Percentiles rank a stretch among this genome's conserved stretches.
Evolutionary conservation across 2,329 filamentous ascomycete genomes (phyloP).

Genomic region (Arthroderma sp.): DNA sequence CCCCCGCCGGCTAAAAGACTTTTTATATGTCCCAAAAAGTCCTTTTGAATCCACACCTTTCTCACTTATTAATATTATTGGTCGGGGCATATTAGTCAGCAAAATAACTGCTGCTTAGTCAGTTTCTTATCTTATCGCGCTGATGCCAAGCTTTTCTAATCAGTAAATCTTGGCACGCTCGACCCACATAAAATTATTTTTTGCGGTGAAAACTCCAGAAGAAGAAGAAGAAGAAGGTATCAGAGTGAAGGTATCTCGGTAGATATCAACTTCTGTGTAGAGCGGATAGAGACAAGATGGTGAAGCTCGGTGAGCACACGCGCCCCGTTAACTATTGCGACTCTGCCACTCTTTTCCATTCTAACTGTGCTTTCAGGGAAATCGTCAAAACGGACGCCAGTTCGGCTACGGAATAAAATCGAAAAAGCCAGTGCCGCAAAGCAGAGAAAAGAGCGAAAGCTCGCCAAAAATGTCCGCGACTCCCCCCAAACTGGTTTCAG

Average conservation of each 20-base stretch:
- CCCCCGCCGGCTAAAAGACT: not conserved
- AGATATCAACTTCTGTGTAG: not conserved
- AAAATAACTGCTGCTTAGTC: not conserved
- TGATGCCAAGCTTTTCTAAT: not conserved
- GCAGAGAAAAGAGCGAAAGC: conserved; percentile 78
- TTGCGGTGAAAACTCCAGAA: not conserved
- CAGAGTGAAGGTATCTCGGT: not conserved
- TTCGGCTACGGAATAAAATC: conserved; percentile 89
- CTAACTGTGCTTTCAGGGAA: conserved; percentile 50
- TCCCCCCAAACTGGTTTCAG: not conserved
- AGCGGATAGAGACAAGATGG: conserved; percentile 25
- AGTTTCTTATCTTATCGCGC: not conserved
- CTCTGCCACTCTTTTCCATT: not conserved
- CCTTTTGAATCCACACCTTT: no score
- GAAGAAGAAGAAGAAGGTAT: not conserved
- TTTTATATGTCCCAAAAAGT: conserved; percentile 1
- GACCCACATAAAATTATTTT: conserved; percentile 5
- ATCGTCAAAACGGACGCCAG: conserved; percentile 81
- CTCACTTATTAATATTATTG: not conserved
- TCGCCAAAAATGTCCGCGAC: conserved; percentile 59
- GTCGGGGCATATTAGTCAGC: not conserved
- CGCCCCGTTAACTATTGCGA: not conserved
- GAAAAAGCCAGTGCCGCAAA: conserved; percentile 83
- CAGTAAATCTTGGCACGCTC: not conserved
- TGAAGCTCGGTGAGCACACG: conserved; percentile 28